Evolutionary conservation across 805 yeast genomes (phyloP), one percentile per base, ranked within the genome.

Genomic region (Saccharomycopsis fibuligera): DNA sequence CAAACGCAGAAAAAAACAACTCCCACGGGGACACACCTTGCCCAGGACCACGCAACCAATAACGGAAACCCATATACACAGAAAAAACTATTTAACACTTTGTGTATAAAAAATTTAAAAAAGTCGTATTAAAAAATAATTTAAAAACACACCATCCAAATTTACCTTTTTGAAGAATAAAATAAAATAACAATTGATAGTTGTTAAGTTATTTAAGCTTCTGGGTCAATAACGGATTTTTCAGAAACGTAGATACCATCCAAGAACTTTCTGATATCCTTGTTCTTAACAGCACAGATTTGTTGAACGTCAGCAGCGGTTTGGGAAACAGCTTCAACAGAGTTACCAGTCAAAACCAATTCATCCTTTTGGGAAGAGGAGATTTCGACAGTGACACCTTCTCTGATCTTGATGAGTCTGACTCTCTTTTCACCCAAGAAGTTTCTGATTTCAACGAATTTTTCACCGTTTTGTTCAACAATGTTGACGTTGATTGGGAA

Each of bases 251-350:
- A 91, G 78, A 91, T 90, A 89, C 99, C 99, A 75, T 95, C 99
- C 81, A 93, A 86, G 83, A 91, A 91, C 83, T 91, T 91, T 79
- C 99, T 87, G 90, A 93, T 91, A 93, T 91, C 99, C 91, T 93
- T 93, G 93, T 91, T 91, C 81, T 96, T 86, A 70, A 89, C 98
- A 74, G 95, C 83, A 81, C 97, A 89, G 74, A 81, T 81, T 79
- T 91, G 98, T 77, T 91, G 96, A 66, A 93, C 80, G 70, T 89
- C 96, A 67, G 99, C 99, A 74, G 96, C 93, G 68, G 89, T 86
- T 78, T 91, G 99, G 59, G 98, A 93, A 62, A 91, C 99, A 68
- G 81, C 86, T 78, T 91, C 97, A 64, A 88, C 79, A 56, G 97
- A 91, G 91, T 88, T 90, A 76, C 99, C 99, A 59, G 80, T 69